These are phyloP conservation scores for Solanum stenotomum DNA, from an alignment of 257 asterid species.

Conservation along the genomic window DNA sequence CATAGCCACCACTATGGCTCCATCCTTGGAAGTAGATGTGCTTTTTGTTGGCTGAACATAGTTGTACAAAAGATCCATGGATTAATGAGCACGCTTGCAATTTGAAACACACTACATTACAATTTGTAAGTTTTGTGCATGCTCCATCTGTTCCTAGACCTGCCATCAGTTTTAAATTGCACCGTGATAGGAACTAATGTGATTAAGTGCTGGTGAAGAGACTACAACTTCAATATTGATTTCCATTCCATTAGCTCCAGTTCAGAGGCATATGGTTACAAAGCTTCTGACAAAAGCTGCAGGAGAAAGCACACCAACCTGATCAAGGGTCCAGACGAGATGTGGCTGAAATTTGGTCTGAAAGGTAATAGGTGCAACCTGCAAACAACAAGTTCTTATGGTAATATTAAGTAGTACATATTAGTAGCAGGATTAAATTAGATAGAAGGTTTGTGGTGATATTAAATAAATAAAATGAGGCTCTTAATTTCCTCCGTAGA, in stretches of 20 bases:
- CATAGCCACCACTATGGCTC: not conserved
- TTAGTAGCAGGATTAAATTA: not conserved
- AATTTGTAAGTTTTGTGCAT: not conserved
- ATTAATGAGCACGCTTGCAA: not conserved
- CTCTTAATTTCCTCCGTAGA: not conserved
- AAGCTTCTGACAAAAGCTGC: not conserved
- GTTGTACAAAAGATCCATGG: not conserved
- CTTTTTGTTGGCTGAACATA: not conserved
- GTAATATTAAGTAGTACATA: not conserved
- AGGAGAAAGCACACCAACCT: constrained; percentile 37
- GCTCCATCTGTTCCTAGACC: not conserved
- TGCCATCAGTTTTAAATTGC: not conserved
- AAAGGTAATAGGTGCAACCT: constrained; percentile 85
- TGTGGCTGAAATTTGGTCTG: constrained; percentile 65
- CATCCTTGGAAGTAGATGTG: not conserved
- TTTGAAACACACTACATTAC: not conserved
- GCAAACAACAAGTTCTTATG: constrained; percentile 11
- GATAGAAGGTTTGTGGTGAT: not conserved
- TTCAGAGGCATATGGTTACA: not conserved
- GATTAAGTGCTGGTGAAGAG: not conserved
- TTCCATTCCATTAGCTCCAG: not conserved
- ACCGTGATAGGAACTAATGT: not conserved
- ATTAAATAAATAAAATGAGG: not conserved
- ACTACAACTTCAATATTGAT: not conserved
- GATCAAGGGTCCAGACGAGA: constrained; percentile 88